Conservation (phyloP, 2,329 filamentous ascomycete genomes). For the Beauveria sp. region DNA sequence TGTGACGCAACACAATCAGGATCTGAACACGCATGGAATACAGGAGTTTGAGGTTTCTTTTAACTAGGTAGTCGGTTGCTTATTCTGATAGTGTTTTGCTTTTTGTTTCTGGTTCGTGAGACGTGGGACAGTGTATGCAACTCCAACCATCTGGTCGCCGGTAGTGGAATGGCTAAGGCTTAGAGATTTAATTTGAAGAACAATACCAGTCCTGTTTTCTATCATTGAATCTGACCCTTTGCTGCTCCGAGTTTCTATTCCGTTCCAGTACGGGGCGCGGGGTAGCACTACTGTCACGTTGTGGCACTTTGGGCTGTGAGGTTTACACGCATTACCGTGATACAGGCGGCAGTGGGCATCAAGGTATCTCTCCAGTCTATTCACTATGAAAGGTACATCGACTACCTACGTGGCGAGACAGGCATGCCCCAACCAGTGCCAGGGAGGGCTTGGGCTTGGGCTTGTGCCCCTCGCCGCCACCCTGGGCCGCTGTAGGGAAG, state of each 20-base stretch:
- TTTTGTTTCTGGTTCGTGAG: neutral
- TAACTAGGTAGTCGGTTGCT: neutral
- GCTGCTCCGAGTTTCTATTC: neutral
- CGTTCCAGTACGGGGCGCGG: too few relatives aligned
- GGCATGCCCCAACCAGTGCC: neutral
- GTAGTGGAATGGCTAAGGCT: neutral
- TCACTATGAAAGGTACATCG: neutral
- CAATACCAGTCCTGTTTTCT: constrained; percentile 7
- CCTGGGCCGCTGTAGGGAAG: neutral
- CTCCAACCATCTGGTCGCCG: neutral
- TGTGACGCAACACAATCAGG: neutral
- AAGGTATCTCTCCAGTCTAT: neutral
- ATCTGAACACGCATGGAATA: neutral
- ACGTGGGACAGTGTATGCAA: neutral
- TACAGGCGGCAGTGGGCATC: neutral
- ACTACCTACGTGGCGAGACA: neutral
- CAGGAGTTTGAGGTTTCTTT: constrained; percentile 4
- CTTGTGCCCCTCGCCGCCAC: constrained; percentile 4
- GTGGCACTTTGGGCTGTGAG: constrained; percentile 3
- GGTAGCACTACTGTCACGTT: neutral
- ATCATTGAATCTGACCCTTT: neutral
- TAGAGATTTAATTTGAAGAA: constrained; percentile 4
- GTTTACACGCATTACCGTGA: neutral
- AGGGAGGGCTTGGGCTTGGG: constrained; percentile 5
- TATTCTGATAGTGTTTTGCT: neutral